Evolutionary conservation across 2,329 filamentous ascomycete genomes (phyloP).

Genomic region (Phialophora tarda): DNA sequence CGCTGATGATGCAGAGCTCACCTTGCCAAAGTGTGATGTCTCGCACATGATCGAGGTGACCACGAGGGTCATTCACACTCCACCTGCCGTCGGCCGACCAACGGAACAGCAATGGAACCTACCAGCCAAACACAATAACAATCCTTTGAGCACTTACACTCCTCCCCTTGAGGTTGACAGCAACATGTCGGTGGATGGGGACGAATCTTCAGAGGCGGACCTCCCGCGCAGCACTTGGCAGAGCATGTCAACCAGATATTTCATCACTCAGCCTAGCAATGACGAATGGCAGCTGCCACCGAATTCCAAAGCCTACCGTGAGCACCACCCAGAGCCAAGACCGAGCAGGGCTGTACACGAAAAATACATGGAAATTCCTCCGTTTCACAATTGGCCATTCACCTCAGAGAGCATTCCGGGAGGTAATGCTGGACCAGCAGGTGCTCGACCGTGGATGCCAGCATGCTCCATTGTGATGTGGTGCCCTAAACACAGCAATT

Average conservation of each 20-base stretch:
- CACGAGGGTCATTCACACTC: constrained; percentile 25
- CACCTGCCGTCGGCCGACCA: neutral
- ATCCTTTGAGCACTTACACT: constrained; percentile 17
- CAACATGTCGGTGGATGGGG: constrained; percentile 23
- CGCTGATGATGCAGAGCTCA: constrained; percentile 27
- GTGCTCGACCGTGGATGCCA: constrained; percentile 32
- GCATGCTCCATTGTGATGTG: constrained; percentile 35
- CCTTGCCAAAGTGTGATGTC: constrained; percentile 31
- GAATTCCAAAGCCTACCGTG: constrained; percentile 32
- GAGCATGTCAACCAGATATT: constrained; percentile 32
- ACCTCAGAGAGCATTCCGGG: constrained; percentile 30
- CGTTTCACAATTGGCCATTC: constrained; percentile 33
- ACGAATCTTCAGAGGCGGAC: constrained; percentile 13
- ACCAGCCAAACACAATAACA: neutral
- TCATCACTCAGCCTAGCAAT: constrained; percentile 31
- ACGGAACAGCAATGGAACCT: constrained; percentile 32
- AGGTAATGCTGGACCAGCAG: constrained; percentile 11
- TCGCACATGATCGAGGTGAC: constrained; percentile 36
- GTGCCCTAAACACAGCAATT: constrained; percentile 32
- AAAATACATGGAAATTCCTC: constrained; percentile 36
- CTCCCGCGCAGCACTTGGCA: constrained; percentile 32
- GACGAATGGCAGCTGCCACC: constrained; percentile 32
- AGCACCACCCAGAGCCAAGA: constrained; percentile 23
- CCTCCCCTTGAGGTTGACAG: constrained; percentile 26
- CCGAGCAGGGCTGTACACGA: constrained; percentile 22